Base-by-base conservation (phyloP, 2,329 filamentous ascomycete species). In the Macrophomina tecta region DNA sequence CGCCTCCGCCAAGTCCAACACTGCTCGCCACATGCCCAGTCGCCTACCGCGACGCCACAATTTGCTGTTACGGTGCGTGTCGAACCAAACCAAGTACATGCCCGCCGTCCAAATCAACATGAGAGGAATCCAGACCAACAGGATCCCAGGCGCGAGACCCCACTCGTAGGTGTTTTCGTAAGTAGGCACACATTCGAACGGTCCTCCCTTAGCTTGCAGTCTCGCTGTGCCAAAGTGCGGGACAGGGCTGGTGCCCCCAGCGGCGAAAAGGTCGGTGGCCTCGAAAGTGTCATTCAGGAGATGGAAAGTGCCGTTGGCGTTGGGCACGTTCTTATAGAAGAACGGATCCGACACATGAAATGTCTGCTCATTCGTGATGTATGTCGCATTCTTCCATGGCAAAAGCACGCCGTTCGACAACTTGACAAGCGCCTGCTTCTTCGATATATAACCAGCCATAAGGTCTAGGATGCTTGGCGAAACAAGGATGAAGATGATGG, bases 81-180 rank as follows among this genome's bases (percentile, higher is more conserved):
- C 64, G 53, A 61, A 60, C 64, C 64, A 66, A 18, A 66, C 58
- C 18, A 60, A 30, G 34, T 61, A 66, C 34, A 60, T 66, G 11
- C 64, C 64, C 28, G 42, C 58, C 53, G 32, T 66, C 64, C 53
- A 66, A 8, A 45, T 28, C 23, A 60, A 16, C 46, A 40, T 52
- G 9, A 40, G 28, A 16, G 53, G 30, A 16, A 66, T 51, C 23
- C 45, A 66, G n/a, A 61, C 18, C 4, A 66, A n/a, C 5, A 66
- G 34, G 18, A 56, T 60, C 34, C 55, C 55, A 2, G 40, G 40
- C 4, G 64, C 64, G 34, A 66, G 51, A 3, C 64, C 64, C 64
- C 64, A 66, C 42, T 60, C 30, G 40, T 65, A 65, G 2, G 38
- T 66, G 23, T 66, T 48, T 16, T 60, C 55, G 40, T 60, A 60